Evolutionary conservation across 164 flowering plant species (phyloP).

Genomic region (Euptelea pleiosperma): DNA sequence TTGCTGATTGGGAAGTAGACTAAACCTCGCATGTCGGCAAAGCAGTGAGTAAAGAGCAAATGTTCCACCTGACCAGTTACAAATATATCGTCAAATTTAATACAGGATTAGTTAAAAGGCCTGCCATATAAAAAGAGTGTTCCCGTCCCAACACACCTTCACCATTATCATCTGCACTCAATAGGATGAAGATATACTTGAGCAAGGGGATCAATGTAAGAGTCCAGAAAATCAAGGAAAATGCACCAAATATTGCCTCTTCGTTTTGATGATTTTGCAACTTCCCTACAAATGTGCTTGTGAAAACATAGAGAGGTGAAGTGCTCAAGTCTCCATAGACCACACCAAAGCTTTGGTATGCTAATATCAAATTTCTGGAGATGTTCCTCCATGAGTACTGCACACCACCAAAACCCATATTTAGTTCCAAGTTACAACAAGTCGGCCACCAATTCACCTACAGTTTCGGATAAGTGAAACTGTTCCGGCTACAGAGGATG

Average conservation of each 20-base stretch:
- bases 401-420: neutral
- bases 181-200: conserved; percentile 57
- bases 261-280: conserved; percentile 38
- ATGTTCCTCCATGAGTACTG: conserved; percentile 19
- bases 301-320: conserved; percentile 61
- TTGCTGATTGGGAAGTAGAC: conserved; percentile 87
- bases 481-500: neutral
- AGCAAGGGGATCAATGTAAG: conserved; percentile 66
- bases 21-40: conserved; percentile 75
- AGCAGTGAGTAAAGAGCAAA: conserved; percentile 92
- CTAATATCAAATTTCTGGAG: conserved; percentile 36
- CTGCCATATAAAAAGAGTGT: neutral
- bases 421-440: conserved; percentile 1
- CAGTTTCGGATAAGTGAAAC: neutral
- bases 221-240: conserved; percentile 72
- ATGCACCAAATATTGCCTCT: conserved; percentile 61
- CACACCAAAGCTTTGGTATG: conserved; percentile 69
- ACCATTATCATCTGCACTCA: conserved; percentile 79
- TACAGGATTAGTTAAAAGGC: conserved; percentile 1
- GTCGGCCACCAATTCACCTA: neutral
- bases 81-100: conserved; percentile 10
- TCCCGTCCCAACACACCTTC: conserved; percentile 51
- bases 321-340: conserved; percentile 67
- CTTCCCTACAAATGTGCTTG: conserved; percentile 49
- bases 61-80: conserved; percentile 64